Conservation (phyloP, 768 basidiomycete species). For the Lentinula detonsa region DNA sequence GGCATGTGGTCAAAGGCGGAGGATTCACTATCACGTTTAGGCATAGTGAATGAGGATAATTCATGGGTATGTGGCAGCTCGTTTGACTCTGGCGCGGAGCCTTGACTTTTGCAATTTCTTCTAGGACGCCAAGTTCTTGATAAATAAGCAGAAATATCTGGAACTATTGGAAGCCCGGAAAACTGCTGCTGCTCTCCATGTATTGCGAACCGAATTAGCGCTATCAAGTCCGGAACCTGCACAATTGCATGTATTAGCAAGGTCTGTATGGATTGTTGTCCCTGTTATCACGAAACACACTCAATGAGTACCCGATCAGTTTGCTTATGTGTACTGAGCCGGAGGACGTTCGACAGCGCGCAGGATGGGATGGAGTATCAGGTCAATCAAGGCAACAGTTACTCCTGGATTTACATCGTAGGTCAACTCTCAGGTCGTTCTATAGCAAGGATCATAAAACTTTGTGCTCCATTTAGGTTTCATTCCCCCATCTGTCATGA, state of each 20-base stretch:
- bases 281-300: constrained; percentile 9
- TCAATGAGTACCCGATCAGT: constrained; percentile 32
- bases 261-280: constrained; percentile 38
- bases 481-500: constrained; percentile 89
- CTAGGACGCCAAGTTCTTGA: constrained; percentile 80
- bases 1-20: constrained; percentile 82
- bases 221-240: constrained; percentile 76
- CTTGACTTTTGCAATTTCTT: constrained; percentile 10
- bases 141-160: constrained; percentile 93
- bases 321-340: constrained; percentile 90
- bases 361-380: constrained; percentile 85
- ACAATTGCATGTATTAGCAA: constrained; percentile 81
- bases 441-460: neutral
- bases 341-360: constrained; percentile 74
- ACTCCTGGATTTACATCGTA: constrained; percentile 80
- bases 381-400: constrained; percentile 74
- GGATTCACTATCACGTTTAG: constrained; percentile 57
- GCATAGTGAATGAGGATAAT: constrained; percentile 61
- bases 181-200: constrained; percentile 76
- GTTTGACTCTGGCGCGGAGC: neutral
- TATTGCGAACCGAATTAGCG: constrained; percentile 85
- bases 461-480: constrained; percentile 44
- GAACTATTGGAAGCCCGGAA: constrained; percentile 82
- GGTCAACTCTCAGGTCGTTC: constrained; percentile 13
- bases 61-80: constrained; percentile 50